Conservation (phyloP, 2,329 filamentous ascomycete genomes). For the Colletotrichum gigasporum region DNA sequence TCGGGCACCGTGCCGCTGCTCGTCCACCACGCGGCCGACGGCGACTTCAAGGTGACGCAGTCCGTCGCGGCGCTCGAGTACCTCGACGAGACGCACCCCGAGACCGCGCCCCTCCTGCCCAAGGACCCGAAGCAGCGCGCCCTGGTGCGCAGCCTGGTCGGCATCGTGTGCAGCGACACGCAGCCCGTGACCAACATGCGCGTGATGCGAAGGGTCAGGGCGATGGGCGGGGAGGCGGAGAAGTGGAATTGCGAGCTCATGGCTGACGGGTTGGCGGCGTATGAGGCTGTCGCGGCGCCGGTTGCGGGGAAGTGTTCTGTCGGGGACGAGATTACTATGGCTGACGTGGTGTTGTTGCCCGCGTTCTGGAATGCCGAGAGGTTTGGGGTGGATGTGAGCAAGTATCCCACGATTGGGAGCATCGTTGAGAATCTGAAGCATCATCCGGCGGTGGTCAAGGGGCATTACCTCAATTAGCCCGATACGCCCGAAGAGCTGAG, state of each 20-base stretch:
- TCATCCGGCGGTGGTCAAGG: slow-evolving; percentile 60
- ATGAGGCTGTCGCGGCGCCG: slow-evolving; percentile 54
- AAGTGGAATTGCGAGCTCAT: slow-evolving; percentile 63
- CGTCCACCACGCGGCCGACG: slow-evolving; percentile 44
- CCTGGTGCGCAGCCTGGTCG: slow-evolving; percentile 59
- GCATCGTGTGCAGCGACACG: slow-evolving; percentile 64
- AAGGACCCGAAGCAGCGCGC: slow-evolving; percentile 54
- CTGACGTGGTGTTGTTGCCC: slow-evolving; percentile 67
- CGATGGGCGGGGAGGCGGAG: slow-evolving; percentile 51
- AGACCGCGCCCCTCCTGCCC: slow-evolving; percentile 55
- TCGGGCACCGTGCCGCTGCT: slow-evolving; percentile 65
- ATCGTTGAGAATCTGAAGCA: slow-evolving; percentile 56
- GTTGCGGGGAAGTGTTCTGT: slow-evolving; percentile 62
- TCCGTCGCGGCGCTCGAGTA: slow-evolving; percentile 70
- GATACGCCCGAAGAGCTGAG: slow-evolving; percentile 48
- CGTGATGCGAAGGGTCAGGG: slow-evolving; percentile 58
- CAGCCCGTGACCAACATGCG: slow-evolving; percentile 69
- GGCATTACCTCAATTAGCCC: slow-evolving; percentile 62
- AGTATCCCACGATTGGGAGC: slow-evolving; percentile 56
- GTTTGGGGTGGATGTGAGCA: slow-evolving; percentile 60
- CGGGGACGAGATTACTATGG: slow-evolving; percentile 64
- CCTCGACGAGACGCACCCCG: slow-evolving; percentile 63
- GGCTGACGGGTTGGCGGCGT: slow-evolving; percentile 62
- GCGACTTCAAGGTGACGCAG: slow-evolving; percentile 58
- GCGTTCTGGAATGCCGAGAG: slow-evolving; percentile 66